Evolutionary conservation across 1,139 yeast genomes (phyloP).

Genomic region (Pichia sp.): DNA sequence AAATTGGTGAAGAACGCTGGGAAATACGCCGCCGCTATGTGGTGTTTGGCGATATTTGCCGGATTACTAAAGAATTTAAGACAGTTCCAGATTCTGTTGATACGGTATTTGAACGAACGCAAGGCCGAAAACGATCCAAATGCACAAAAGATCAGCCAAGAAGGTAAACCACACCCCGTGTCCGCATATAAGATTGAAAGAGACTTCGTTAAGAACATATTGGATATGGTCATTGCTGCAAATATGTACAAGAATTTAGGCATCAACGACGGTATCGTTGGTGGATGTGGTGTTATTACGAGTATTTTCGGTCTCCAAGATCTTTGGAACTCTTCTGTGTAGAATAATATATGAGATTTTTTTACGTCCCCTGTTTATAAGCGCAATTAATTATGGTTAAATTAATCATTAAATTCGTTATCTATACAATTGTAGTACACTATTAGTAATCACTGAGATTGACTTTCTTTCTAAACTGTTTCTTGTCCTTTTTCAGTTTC

Average conservation of each 20-base stretch:
- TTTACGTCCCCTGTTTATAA: too few species aligned
- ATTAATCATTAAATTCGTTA: too few species aligned
- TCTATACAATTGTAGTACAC: too few species aligned
- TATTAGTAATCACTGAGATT: slow-evolving; percentile 19
- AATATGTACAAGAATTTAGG: slow-evolving; percentile 61
- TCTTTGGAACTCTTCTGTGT: slow-evolving; percentile 49
- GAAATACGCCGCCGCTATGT: slow-evolving; percentile 55
- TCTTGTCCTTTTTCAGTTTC: slow-evolving; percentile 24
- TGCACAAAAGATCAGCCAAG: slow-evolving; percentile 12
- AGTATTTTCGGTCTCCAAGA: slow-evolving; percentile 77
- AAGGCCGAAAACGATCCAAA: slow-evolving; percentile 33
- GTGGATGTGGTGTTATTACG: slow-evolving; percentile 82
- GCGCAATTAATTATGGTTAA: too few species aligned
- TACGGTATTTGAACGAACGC: slow-evolving; percentile 15
- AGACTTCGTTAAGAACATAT: slow-evolving; percentile 74
- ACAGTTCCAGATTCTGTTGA: slow-evolving; percentile 27
- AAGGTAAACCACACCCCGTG: slow-evolving; percentile 8
- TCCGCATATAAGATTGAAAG: slow-evolving; percentile 42
- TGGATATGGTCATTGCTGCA: slow-evolving; percentile 76
- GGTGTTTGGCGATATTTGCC: slow-evolving; percentile 70
- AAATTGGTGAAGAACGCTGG: slow-evolving; percentile 33
- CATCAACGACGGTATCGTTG: slow-evolving; percentile 78
- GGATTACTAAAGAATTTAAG: slow-evolving; percentile 27
- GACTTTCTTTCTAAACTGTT: slow-evolving; percentile 22
- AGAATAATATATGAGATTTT: too few species aligned